phyloP scores from a whole-genome alignment of 306 rosid genomes.

The Vigna mungo region DNA sequence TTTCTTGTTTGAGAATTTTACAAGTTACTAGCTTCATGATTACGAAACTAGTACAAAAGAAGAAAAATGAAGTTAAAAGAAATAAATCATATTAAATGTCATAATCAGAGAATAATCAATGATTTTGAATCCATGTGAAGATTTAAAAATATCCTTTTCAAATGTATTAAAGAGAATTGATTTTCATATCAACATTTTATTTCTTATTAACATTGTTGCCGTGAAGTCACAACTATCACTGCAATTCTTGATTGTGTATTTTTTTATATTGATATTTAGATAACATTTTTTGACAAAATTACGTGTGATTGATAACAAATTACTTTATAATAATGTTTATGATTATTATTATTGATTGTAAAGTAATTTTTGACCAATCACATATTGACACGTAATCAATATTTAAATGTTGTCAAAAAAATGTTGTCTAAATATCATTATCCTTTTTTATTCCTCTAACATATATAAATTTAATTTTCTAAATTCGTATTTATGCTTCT shows the following conservation, averaged over 20 bases:
- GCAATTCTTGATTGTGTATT: background rate
- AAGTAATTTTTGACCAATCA: no score
- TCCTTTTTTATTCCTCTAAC: no score
- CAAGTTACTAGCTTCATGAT: background rate
- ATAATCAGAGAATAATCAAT: background rate
- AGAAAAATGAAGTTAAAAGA: background rate
- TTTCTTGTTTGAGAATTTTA: constrained; percentile 16
- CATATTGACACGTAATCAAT: no score
- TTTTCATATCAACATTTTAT: background rate
- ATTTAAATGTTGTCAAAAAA: no score
- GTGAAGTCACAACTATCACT: background rate
- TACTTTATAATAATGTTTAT: no score
- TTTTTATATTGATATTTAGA: no score
- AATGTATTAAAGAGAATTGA: background rate
- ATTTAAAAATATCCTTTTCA: background rate
- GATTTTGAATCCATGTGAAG: background rate
- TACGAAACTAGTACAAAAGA: background rate
- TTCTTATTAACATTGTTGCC: background rate
- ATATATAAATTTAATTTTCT: no score
- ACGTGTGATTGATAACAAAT: no score
- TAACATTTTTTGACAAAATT: no score
- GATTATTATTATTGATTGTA: no score
- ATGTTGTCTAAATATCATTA: no score
- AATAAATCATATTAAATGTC: background rate
- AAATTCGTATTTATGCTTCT: no score